phyloP scores from a whole-genome alignment of 495 filamentous ascomycete genomes.

The Penicillium herquei region DNA sequence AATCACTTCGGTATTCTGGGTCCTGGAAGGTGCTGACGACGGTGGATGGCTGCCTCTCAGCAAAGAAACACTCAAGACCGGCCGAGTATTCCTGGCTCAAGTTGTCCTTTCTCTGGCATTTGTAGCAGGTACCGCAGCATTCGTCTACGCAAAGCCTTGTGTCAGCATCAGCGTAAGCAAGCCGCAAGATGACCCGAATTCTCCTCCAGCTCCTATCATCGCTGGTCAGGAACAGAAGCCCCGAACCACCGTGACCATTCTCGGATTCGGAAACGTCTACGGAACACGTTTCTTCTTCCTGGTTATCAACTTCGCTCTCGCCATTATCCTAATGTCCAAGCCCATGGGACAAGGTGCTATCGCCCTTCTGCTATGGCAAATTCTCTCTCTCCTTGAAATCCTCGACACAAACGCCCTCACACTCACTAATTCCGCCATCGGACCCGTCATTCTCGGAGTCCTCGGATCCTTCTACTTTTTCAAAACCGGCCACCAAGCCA shows the following conservation, averaged over 20 bases:
- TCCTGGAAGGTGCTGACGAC: constrained; percentile 87
- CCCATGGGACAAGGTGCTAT: constrained; percentile 90
- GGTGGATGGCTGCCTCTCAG: constrained; percentile 71
- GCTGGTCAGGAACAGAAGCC: constrained; percentile 25
- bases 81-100: constrained; percentile 74
- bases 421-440: constrained; percentile 63
- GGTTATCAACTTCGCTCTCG: constrained; percentile 70
- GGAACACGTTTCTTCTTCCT: constrained; percentile 89
- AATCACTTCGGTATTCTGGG: constrained; percentile 80
- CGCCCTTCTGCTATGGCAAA: constrained; percentile 75
- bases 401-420: constrained; percentile 72
- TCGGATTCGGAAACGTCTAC: constrained; percentile 89
- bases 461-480: constrained; percentile 93
- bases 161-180: constrained; percentile 55
- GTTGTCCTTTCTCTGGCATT: constrained; percentile 68
- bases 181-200: constrained; percentile 24
- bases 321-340: constrained; percentile 79
- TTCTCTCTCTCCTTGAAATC: constrained; percentile 84
- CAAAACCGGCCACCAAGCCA: constrained; percentile 96
- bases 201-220: constrained; percentile 36
- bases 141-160: constrained; percentile 72
- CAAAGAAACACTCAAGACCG: constrained; percentile 65
- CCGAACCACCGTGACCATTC: constrained; percentile 66
- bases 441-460: constrained; percentile 78
- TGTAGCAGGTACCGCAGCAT: constrained; percentile 66